These are phyloP conservation scores for Thielaviopsis populi DNA, from an alignment of 2,329 filamentous ascomycete species.

Conservation along the genomic window DNA sequence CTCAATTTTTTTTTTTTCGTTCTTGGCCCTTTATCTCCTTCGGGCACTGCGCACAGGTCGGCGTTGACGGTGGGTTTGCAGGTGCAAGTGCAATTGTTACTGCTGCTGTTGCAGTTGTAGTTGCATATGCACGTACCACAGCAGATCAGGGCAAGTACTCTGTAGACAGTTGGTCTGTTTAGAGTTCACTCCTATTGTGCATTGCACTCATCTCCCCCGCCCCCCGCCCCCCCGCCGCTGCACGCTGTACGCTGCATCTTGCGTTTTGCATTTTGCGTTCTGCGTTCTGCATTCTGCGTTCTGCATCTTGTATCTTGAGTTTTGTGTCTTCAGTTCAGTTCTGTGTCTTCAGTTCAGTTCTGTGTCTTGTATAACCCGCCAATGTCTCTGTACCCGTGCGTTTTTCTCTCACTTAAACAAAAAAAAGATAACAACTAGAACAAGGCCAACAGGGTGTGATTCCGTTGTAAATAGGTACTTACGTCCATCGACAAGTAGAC, in stretches of 20 bases:
- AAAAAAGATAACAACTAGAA: no score
- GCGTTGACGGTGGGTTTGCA: neutral
- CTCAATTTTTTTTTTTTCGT: neutral
- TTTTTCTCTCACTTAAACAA: neutral
- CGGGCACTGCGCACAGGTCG: neutral
- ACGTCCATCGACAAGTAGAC: neutral
- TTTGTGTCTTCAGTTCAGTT: no score
- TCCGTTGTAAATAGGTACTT: neutral
- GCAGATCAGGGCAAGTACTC: conserved; percentile 4
- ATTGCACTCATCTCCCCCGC: neutral
- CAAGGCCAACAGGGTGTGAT: no score
- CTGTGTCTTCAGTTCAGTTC: no score
- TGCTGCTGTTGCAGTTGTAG: neutral
- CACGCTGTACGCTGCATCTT: neutral
- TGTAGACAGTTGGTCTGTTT: conserved; percentile 1
- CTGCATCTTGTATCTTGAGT: no score
- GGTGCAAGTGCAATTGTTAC: neutral
- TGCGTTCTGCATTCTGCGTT: no score
- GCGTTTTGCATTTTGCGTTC: neutral
- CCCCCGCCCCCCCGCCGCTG: neutral
- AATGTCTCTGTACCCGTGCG: neutral
- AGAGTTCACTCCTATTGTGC: neutral
- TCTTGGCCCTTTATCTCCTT: neutral
- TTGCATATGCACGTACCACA: neutral
- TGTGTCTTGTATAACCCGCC: no score